phyloP scores from a whole-genome alignment of 805 yeast genomes.

The Cyberlindnera euphorbiae region DNA sequence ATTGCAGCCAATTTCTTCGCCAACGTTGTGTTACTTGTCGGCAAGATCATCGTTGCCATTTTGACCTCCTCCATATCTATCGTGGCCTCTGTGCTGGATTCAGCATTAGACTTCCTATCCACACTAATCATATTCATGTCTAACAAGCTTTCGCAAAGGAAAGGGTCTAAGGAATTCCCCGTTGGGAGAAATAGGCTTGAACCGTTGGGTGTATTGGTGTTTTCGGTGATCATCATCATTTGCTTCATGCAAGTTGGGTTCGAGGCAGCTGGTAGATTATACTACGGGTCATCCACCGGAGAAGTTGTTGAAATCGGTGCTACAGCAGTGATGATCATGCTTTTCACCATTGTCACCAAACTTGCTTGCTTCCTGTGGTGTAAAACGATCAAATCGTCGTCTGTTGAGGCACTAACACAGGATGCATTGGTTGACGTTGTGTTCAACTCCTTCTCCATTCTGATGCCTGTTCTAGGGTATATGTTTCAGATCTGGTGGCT shows the following conservation, averaged over 20 bases:
- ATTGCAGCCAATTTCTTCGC: constrained; percentile 59
- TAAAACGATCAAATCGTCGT: constrained; percentile 50
- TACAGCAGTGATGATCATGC: constrained; percentile 56
- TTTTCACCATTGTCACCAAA: constrained; percentile 55
- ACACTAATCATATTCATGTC: constrained; percentile 67
- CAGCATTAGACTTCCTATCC: constrained; percentile 67
- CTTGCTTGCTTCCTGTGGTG: constrained; percentile 63
- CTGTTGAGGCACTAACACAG: constrained; percentile 75
- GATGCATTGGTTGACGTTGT: constrained; percentile 78
- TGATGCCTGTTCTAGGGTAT: constrained; percentile 63
- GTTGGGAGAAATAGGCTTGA: constrained; percentile 70
- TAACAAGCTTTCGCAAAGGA: constrained; percentile 42
- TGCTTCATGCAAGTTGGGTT: constrained; percentile 71
- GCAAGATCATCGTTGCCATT: constrained; percentile 56
- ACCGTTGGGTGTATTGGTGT: constrained; percentile 73
- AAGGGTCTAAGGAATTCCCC: constrained; percentile 53
- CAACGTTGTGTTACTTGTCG: constrained; percentile 53
- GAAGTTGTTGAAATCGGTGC: constrained; percentile 42
- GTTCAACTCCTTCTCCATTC: constrained; percentile 64
- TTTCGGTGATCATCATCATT: constrained; percentile 64
- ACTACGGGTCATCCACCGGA: constrained; percentile 30
- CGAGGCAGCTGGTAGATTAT: constrained; percentile 49
- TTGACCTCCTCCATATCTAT: constrained; percentile 69
- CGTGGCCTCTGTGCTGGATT: constrained; percentile 74
- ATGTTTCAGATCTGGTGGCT: constrained; percentile 58